A percentile compares a stretch with the other conserved stretches of the same genome.
These are phyloP conservation scores for Exophiala mesophila DNA, from an alignment of 2,329 filamentous ascomycete species.

Conservation along the genomic window DNA sequence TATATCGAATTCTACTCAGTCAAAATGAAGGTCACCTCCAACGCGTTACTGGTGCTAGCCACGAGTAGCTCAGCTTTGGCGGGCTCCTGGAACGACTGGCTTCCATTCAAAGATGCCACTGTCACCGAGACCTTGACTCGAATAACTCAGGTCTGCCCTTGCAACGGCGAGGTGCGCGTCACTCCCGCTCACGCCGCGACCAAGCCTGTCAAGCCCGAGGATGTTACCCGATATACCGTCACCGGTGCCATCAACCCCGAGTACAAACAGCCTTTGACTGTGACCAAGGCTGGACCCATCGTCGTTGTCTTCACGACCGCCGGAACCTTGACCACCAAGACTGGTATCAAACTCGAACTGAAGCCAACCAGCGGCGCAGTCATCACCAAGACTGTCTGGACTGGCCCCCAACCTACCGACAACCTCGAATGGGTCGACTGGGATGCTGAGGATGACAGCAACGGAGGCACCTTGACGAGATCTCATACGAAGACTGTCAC, in stretches of 20 bases:
- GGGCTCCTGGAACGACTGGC: slow-evolving; percentile 16
- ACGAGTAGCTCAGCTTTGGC: slow-evolving; percentile 6
- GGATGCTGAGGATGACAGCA: slow-evolving; percentile 4
- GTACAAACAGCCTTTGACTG: slow-evolving; percentile 2
- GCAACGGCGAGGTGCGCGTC: slow-evolving; percentile 16
- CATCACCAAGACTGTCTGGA: slow-evolving; percentile 17
- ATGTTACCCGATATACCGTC: background rate
- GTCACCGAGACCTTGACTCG: slow-evolving; percentile 18
- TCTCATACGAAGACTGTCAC: slow-evolving; percentile 13
- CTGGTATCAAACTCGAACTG: slow-evolving; percentile 15
- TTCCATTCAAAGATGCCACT: slow-evolving; percentile 10
- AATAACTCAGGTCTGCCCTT: slow-evolving; percentile 15
- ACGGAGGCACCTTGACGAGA: slow-evolving; percentile 12
- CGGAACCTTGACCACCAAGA: slow-evolving; percentile 14
- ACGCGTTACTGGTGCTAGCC: slow-evolving; percentile 14
- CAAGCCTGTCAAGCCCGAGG: background rate
- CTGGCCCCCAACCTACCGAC: slow-evolving; percentile 12
- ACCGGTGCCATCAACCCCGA: slow-evolving; percentile 4
- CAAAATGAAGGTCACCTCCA: slow-evolving; percentile 15
- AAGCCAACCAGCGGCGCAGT: slow-evolving; percentile 3
- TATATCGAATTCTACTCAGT: background rate
- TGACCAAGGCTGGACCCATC: slow-evolving; percentile 35
- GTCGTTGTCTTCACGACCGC: slow-evolving; percentile 42
- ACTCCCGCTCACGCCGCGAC: slow-evolving; percentile 6
- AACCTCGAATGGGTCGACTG: slow-evolving; percentile 16